These are phyloP conservation scores for Carallia brachiata DNA, from an alignment of 345 rosid genomes.

Conservation along the genomic window DNA sequence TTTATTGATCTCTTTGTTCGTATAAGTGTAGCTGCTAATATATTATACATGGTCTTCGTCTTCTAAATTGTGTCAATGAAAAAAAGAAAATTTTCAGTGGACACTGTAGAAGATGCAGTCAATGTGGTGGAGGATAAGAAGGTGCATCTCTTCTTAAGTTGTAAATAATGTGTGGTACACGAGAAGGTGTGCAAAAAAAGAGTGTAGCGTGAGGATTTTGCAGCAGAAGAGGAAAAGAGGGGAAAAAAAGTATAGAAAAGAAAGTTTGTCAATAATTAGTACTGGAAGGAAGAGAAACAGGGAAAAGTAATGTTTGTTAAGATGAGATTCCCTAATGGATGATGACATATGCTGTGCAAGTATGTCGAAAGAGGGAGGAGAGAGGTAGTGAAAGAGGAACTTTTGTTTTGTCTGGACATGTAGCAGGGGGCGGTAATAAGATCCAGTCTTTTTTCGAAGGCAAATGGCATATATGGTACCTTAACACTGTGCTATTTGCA, in stretches of 20 bases:
- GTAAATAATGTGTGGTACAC: background rate
- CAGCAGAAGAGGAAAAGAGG: constrained; percentile 24
- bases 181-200: constrained; percentile 18
- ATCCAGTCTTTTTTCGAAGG: constrained; percentile 40
- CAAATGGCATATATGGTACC: constrained; percentile 56
- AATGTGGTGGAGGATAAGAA: background rate
- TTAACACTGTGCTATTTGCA: constrained; percentile 35
- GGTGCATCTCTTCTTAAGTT: background rate
- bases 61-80: constrained; percentile 2
- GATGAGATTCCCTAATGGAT: constrained; percentile 54
- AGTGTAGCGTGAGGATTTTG: constrained; percentile 12
- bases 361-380: constrained; percentile 5
- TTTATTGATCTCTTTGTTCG: no score
- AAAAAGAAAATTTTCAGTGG: background rate
- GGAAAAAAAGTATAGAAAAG: constrained; percentile 30
- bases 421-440: constrained; percentile 27
- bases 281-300: constrained; percentile 32
- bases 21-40: no score
- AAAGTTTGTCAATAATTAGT: constrained; percentile 42
- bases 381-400: constrained; percentile 37
- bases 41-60: background rate
- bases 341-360: constrained; percentile 43
- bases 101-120: no score
- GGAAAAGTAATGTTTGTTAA: constrained; percentile 40
- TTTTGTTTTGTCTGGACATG: constrained; percentile 55